These are phyloP conservation scores for Rhodotorula sphaerocarpa DNA, from an alignment of 768 basidiomycete genomes.

Conservation along the genomic window DNA sequence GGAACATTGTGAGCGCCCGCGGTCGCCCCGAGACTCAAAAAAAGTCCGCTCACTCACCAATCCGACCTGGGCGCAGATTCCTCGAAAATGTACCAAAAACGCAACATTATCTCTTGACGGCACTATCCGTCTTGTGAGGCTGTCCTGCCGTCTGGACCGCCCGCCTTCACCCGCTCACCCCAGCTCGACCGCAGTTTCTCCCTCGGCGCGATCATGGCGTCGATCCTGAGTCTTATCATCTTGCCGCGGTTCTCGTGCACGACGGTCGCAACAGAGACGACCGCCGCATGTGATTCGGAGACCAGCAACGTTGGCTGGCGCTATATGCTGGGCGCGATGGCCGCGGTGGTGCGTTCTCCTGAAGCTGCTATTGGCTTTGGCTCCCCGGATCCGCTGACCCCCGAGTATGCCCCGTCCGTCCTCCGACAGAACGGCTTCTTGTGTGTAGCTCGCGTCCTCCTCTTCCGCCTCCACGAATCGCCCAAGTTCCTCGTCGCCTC, in stretches of 20 bases:
- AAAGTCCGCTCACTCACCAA: background rate
- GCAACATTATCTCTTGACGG: conserved; percentile 87
- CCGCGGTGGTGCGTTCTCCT: conserved; percentile 61
- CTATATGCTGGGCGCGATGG: conserved; percentile 66
- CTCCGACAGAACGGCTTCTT: conserved; percentile 65
- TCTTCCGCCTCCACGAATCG: conserved; percentile 89
- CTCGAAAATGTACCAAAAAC: conserved; percentile 85
- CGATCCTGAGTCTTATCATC: conserved; percentile 66
- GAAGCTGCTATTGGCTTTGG: background rate
- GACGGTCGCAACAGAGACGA: background rate
- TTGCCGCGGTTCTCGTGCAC: conserved; percentile 56
- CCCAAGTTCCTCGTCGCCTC: conserved; percentile 74
- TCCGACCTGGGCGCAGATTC: conserved; percentile 41
- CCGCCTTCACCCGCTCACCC: too few relatives aligned
- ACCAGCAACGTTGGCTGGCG: conserved; percentile 80
- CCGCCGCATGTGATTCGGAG: conserved; percentile 55
- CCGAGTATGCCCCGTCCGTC: too few relatives aligned
- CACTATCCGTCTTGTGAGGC: conserved; percentile 66
- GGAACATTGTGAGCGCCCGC: conserved; percentile 54
- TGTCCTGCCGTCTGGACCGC: background rate
- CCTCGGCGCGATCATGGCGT: conserved; percentile 76
- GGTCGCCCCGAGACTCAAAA: too few relatives aligned
- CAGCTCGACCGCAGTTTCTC: conserved; percentile 55
- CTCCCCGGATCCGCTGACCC: background rate
- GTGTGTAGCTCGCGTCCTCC: conserved; percentile 75